These are phyloP conservation scores for Arthrinium puccinioides DNA, from an alignment of 2,329 filamentous ascomycete genomes.

Conservation along the genomic window DNA sequence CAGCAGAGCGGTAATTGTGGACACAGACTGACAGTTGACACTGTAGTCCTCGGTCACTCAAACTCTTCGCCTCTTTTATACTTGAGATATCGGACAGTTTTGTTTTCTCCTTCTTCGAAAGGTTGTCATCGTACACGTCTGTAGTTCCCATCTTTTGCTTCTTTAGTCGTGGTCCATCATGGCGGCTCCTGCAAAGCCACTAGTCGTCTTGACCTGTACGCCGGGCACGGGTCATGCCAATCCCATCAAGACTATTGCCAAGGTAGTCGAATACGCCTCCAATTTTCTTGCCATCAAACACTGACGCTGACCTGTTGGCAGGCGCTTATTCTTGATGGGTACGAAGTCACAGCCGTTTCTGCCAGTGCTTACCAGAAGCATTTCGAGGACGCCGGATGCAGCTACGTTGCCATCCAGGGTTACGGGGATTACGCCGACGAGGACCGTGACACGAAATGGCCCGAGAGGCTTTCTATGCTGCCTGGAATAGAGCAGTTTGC, in stretches of 20 bases:
- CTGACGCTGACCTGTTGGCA: background rate
- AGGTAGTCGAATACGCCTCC: background rate
- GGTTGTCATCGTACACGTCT: too few relatives aligned
- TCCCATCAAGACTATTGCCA: constrained; percentile 4
- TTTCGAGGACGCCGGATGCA: constrained; percentile 1
- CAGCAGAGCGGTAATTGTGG: too few relatives aligned
- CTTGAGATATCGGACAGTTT: too few relatives aligned
- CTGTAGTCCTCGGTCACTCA: too few relatives aligned
- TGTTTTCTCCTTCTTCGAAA: too few relatives aligned
- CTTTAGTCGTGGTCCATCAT: too few relatives aligned
- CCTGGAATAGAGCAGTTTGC: constrained; percentile 4
- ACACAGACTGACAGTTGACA: too few relatives aligned
- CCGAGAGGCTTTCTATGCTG: background rate
- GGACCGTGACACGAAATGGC: constrained; percentile 6
- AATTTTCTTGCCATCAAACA: too few relatives aligned
- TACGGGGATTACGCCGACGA: constrained; percentile 5
- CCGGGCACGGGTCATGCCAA: constrained; percentile 4
- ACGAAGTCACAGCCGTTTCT: constrained; percentile 5
- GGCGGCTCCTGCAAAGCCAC: background rate
- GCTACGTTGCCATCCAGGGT: constrained; percentile 3
- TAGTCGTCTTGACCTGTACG: constrained; percentile 4
- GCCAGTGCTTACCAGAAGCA: constrained; percentile 3
- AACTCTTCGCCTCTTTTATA: too few relatives aligned
- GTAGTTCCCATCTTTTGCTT: too few relatives aligned
- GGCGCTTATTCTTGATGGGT: constrained; percentile 3